Percentiles rank a stretch among this genome's conserved stretches.
phyloP scores from a whole-genome alignment of 495 filamentous ascomycete genomes.

The Hyaloscypha bicolor region DNA sequence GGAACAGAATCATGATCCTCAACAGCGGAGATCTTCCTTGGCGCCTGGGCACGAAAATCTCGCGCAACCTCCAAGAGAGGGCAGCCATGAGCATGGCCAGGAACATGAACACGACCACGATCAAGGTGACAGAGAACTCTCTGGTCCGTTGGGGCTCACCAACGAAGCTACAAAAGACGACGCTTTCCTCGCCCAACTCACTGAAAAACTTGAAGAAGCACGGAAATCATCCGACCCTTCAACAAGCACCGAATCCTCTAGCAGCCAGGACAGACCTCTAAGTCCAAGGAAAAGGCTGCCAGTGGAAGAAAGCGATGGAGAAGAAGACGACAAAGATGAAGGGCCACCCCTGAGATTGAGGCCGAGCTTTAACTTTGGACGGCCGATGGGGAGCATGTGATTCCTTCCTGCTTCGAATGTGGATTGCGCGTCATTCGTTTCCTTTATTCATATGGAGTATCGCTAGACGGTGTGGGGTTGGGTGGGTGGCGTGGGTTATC shows the following conservation, averaged over 20 bases:
- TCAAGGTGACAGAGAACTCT: slow-evolving; percentile 28
- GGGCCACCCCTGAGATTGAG: slow-evolving; percentile 27
- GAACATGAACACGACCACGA: slow-evolving; percentile 5
- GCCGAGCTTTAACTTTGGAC: slow-evolving; percentile 34
- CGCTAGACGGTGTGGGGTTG: not conserved
- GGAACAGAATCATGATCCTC: not conserved
- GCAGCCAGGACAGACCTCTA: not conserved
- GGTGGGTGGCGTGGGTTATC: not conserved
- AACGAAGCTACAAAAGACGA: slow-evolving; percentile 25
- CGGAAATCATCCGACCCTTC: slow-evolving; percentile 20
- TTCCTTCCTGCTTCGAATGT: not conserved
- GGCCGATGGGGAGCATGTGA: slow-evolving; percentile 32
- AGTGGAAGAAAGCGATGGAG: not conserved
- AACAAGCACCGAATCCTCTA: slow-evolving; percentile 19
- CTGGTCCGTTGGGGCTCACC: slow-evolving; percentile 27
- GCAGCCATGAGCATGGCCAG: not conserved
- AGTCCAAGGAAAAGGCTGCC: not conserved
- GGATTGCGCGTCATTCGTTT: not conserved
- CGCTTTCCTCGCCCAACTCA: slow-evolving; percentile 26
- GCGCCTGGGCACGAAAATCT: not conserved
- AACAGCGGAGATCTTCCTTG: not conserved
- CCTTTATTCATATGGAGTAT: not conserved
- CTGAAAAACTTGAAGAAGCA: slow-evolving; percentile 30
- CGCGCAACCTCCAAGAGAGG: not conserved
- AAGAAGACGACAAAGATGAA: slow-evolving; percentile 23